Conservation (phyloP, 1,284 basidiomycete genomes). For the Schizopora paradoxa region DNA sequence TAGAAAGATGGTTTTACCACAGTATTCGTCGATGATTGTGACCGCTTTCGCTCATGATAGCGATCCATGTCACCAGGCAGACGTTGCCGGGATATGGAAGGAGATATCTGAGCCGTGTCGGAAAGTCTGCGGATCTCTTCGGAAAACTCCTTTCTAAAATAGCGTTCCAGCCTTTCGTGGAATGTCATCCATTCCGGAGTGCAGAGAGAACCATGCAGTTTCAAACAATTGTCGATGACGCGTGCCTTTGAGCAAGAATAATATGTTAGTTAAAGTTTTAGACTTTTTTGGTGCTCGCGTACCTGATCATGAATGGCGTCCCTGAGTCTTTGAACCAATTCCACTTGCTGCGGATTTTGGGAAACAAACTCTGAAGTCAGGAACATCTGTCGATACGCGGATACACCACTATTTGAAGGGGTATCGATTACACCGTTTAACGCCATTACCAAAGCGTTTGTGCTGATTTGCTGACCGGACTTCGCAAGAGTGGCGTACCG, state of each 20-base stretch:
- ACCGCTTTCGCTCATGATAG: conserved; percentile 16
- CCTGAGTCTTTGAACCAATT: conserved; percentile 66
- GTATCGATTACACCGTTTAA: conserved; percentile 87
- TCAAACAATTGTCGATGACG: conserved; percentile 79
- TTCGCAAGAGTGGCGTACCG: conserved; percentile 77
- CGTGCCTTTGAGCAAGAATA: conserved; percentile 45
- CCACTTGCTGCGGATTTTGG: conserved; percentile 65
- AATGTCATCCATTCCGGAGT: conserved; percentile 85
- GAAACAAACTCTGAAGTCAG: conserved; percentile 66
- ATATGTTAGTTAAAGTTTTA: background rate
- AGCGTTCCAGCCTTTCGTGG: conserved; percentile 84
- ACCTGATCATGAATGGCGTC: conserved; percentile 82
- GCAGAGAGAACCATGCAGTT: conserved; percentile 78
- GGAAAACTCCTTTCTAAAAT: conserved; percentile 86
- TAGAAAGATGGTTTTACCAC: conserved; percentile 32
- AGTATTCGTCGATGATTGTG: conserved; percentile 27
- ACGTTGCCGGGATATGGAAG: conserved; percentile 29
- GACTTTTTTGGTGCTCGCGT: conserved; percentile 19
- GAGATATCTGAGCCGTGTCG: conserved; percentile 23
- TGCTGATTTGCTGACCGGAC: conserved; percentile 66
- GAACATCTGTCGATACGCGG: conserved; percentile 75
- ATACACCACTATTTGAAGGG: conserved; percentile 71
- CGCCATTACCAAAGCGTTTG: conserved; percentile 83
- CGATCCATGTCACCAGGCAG: conserved; percentile 34
- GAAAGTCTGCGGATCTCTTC: conserved; percentile 78